These are phyloP conservation scores for Pisolithus thermaeus DNA, from an alignment of 1,284 basidiomycete genomes.

Conservation along the genomic window DNA sequence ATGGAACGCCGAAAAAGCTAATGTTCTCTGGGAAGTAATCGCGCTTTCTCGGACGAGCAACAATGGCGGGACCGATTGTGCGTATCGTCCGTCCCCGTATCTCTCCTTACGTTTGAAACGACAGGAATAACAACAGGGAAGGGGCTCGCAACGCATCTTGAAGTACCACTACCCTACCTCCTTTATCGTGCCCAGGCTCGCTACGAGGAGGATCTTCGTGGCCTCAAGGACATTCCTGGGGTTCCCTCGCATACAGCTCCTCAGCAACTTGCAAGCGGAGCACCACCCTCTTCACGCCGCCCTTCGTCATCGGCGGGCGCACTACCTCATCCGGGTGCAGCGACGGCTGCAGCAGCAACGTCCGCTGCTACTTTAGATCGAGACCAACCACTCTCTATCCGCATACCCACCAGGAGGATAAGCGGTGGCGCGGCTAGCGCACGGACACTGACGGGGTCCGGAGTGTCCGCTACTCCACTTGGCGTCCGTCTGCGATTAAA, in stretches of 20 bases:
- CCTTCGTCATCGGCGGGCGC: slow-evolving; percentile 8
- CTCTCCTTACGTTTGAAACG: background rate
- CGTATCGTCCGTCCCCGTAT: slow-evolving; percentile 26
- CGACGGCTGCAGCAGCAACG: slow-evolving; percentile 10
- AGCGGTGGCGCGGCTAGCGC: slow-evolving; percentile 8
- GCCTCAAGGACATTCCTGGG: slow-evolving; percentile 62
- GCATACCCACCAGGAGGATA: slow-evolving; percentile 25
- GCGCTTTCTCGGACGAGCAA: slow-evolving; percentile 63
- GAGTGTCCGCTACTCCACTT: slow-evolving; percentile 43
- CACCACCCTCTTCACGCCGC: slow-evolving; percentile 10
- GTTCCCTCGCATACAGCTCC: slow-evolving; percentile 29
- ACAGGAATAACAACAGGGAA: slow-evolving; percentile 49
- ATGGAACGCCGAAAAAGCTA: slow-evolving; percentile 77
- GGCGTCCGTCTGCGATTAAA: slow-evolving; percentile 64
- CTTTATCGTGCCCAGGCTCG: slow-evolving; percentile 73
- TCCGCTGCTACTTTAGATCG: slow-evolving; percentile 23
- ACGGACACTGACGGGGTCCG: slow-evolving; percentile 31
- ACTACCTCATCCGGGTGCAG: slow-evolving; percentile 20
- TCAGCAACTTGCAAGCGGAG: slow-evolving; percentile 18
- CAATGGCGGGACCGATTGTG: slow-evolving; percentile 65
- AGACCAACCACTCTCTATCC: slow-evolving; percentile 23
- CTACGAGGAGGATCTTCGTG: slow-evolving; percentile 75
- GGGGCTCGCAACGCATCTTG: slow-evolving; percentile 67
- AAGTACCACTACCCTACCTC: slow-evolving; percentile 75
- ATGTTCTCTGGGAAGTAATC: slow-evolving; percentile 77